A percentile compares a stretch with the other conserved stretches of the same genome.
Evolutionary conservation across 306 rosid genomes (phyloP).

Genomic region (Corylus heterophylla): DNA sequence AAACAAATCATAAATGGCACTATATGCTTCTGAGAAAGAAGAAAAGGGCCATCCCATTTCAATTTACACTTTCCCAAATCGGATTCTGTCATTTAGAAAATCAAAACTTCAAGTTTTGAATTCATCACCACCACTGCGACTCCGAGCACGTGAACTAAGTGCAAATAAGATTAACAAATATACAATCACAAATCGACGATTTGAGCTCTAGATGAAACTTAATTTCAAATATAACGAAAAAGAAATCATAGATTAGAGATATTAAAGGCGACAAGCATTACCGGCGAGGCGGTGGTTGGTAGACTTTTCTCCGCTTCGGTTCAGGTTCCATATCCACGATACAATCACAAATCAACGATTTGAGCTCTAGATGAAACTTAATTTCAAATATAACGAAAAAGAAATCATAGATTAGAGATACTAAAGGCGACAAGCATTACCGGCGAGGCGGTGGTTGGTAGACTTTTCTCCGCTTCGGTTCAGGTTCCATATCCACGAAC

Average conservation of each 20-base stretch:
- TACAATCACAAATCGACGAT: background rate
- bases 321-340: slow-evolving; percentile 25
- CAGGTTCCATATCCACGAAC: slow-evolving; percentile 23
- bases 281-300: slow-evolving; percentile 35
- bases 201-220: background rate
- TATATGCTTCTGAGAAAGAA: too few species aligned
- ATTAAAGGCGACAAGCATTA: background rate
- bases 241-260: background rate
- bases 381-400: background rate
- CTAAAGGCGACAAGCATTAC: slow-evolving; percentile 7
- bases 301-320: slow-evolving; percentile 36
- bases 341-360: background rate
- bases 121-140: background rate
- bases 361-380: background rate
- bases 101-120: background rate
- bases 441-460: slow-evolving; percentile 32
- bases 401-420: background rate
- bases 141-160: background rate
- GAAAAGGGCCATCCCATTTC: background rate
- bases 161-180: background rate
- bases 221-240: background rate
- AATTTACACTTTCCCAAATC: background rate
- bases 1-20: too few species aligned
- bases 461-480: slow-evolving; percentile 36
- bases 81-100: background rate